These are phyloP conservation scores for Dothiorella sarmentorum DNA, from an alignment of 2,329 filamentous ascomycete species.

Conservation along the genomic window DNA sequence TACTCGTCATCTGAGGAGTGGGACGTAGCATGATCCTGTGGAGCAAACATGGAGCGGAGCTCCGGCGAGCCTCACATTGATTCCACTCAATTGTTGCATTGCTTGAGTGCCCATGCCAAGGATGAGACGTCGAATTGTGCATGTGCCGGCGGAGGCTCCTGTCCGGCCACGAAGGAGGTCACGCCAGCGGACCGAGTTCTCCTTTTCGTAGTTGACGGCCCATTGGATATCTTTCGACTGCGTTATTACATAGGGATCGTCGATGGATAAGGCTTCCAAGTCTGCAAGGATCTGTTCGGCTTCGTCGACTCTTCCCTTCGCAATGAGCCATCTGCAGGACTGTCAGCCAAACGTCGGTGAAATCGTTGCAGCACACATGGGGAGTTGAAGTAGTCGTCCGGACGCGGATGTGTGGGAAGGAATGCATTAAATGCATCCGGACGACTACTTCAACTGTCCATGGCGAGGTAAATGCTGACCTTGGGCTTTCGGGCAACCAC, in stretches of 20 bases:
- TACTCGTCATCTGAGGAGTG: constrained; percentile 21
- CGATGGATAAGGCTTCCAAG: constrained; percentile 43
- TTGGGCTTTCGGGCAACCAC: constrained; percentile 47
- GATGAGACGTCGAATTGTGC: constrained; percentile 49
- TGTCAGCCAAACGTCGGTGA: too few species aligned
- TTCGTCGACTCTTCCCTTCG: constrained; percentile 43
- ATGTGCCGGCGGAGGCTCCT: constrained; percentile 44
- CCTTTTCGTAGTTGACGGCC: constrained; percentile 48
- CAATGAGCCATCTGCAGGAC: constrained; percentile 41
- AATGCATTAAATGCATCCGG: neutral
- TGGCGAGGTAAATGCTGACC: too few species aligned
- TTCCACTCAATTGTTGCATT: constrained; percentile 47
- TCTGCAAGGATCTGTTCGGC: constrained; percentile 49
- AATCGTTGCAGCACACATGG: too few species aligned
- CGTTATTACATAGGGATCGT: constrained; percentile 46
- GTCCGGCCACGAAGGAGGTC: constrained; percentile 49
- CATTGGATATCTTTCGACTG: constrained; percentile 47
- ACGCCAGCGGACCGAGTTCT: constrained; percentile 49
- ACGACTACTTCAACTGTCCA: too few species aligned
- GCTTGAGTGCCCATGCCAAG: constrained; percentile 54
- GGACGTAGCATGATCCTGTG: too few species aligned
- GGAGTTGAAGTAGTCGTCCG: too few species aligned
- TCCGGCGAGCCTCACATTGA: too few species aligned
- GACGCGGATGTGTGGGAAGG: too few species aligned
- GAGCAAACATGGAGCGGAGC: too few species aligned